These are phyloP conservation scores for Aspergillus glaucus DNA, from an alignment of 2,329 filamentous ascomycete species.

Conservation along the genomic window DNA sequence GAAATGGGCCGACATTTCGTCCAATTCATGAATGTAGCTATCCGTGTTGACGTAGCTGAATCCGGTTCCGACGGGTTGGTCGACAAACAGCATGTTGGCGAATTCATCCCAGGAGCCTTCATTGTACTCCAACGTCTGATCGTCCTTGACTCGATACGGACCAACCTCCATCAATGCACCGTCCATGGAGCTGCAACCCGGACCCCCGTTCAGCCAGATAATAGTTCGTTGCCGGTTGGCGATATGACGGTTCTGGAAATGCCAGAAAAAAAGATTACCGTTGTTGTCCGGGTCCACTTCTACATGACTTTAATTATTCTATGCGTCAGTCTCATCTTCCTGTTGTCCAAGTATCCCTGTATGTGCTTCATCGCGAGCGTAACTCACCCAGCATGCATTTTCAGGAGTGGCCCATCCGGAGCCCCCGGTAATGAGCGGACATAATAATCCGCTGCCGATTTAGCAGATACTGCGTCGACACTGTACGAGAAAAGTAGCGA, in stretches of 20 bases:
- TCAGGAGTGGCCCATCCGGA: constrained; percentile 69
- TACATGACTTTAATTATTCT: constrained; percentile 61
- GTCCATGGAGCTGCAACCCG: constrained; percentile 95
- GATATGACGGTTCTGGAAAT: constrained; percentile 92
- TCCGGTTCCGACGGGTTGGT: constrained; percentile 93
- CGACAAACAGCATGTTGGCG: constrained; percentile 91
- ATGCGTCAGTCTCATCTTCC: background rate
- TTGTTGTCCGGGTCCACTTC: constrained; percentile 79
- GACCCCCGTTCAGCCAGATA: constrained; percentile 95
- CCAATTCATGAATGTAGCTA: constrained; percentile 75
- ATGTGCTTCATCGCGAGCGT: background rate
- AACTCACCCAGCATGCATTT: constrained; percentile 96
- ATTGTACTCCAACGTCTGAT: constrained; percentile 67
- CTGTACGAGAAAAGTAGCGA: constrained; percentile 21
- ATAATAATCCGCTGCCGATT: constrained; percentile 79
- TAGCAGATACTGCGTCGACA: constrained; percentile 27
- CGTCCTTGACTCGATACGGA: constrained; percentile 77
- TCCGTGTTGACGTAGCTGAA: constrained; percentile 94
- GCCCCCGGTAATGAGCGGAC: constrained; percentile 78
- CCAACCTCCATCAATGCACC: constrained; percentile 95
- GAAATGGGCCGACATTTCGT: constrained; percentile 85
- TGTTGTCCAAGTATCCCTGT: background rate
- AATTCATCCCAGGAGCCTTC: constrained; percentile 99
- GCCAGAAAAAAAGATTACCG: constrained; percentile 98
- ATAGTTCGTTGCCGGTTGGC: constrained; percentile 85